Conservation (phyloP, 2,329 filamentous ascomycete genomes). For the Fusarium heterosporum region DNA sequence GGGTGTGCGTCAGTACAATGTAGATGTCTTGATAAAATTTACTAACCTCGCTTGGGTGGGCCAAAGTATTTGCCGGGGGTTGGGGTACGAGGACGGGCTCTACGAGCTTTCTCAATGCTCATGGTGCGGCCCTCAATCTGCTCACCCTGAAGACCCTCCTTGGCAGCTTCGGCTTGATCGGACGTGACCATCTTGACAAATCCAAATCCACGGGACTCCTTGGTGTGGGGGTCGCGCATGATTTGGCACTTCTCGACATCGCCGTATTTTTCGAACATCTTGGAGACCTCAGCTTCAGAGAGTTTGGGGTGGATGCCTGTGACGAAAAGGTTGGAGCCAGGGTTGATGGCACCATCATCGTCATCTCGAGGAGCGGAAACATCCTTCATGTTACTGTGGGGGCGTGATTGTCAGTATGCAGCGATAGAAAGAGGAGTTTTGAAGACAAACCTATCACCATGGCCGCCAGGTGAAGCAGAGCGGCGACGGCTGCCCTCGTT, state of each 20-base stretch:
- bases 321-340: conserved; percentile 98
- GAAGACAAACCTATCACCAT: conserved; percentile 50
- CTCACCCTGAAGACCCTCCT: conserved; percentile 95
- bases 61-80: conserved; percentile 99
- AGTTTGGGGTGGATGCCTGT: conserved; percentile 97
- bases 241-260: conserved; percentile 99
- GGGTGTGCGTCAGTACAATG: conserved; percentile 18
- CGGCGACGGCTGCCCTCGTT: conserved; percentile 69
- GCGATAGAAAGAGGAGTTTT: neutral
- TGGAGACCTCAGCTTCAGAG: conserved; percentile 88
- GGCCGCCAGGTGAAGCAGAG: conserved; percentile 70
- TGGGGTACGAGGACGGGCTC: conserved; percentile 92
- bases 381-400: conserved; percentile 62
- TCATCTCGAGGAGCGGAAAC: conserved; percentile 66
- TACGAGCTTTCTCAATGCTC: conserved; percentile 98
- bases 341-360: conserved; percentile 87
- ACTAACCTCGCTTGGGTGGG: conserved; percentile 94
- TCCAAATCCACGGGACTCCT: conserved; percentile 97
- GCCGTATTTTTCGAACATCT: conserved; percentile 98
- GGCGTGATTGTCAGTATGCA: conserved; percentile 20
- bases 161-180: conserved; percentile 95
- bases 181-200: conserved; percentile 99
- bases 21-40: neutral
- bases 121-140: conserved; percentile 94
- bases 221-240: conserved; percentile 98